These are phyloP conservation scores for Blastobotrys mokoenaii DNA, from an alignment of 805 yeast genomes.

Conservation along the genomic window DNA sequence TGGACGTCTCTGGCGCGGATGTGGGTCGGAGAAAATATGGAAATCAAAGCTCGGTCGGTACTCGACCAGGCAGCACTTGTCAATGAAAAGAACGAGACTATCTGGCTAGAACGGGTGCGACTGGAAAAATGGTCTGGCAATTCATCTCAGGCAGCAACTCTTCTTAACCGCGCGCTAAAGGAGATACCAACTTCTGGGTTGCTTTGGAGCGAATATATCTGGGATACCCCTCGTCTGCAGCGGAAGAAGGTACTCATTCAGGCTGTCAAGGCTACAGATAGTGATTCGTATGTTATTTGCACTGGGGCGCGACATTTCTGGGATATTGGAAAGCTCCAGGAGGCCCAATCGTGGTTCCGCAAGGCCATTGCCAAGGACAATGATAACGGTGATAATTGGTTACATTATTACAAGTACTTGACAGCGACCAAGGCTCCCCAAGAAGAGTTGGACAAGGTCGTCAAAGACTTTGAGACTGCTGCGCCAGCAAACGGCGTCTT, in stretches of 20 bases:
- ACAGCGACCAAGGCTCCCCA: conserved; percentile 25
- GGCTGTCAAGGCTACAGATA: conserved; percentile 61
- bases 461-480: no score
- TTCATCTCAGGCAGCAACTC: conserved; percentile 40
- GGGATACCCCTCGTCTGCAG: conserved; percentile 35
- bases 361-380: conserved; percentile 50
- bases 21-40: conserved; percentile 38
- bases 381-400: conserved; percentile 71
- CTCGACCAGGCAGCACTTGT: conserved; percentile 57
- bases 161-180: conserved; percentile 52
- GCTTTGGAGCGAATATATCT: conserved; percentile 60
- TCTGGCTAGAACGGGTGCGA: conserved; percentile 51
- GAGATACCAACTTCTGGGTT: conserved; percentile 48
- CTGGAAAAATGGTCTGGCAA: conserved; percentile 50
- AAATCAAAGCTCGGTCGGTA: conserved; percentile 58
- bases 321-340: conserved; percentile 47
- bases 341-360: conserved; percentile 68
- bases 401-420: conserved; percentile 46
- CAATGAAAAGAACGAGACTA: conserved; percentile 39
- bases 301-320: conserved; percentile 63
- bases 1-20: conserved; percentile 49
- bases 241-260: conserved; percentile 54
- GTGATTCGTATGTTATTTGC: conserved; percentile 48
- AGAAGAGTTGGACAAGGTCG: neutral
- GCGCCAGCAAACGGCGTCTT: no score